A percentile compares a stretch with the other conserved stretches of the same genome.
phyloP scores from a whole-genome alignment of 768 basidiomycete species.

The Chalciporus piperatus region DNA sequence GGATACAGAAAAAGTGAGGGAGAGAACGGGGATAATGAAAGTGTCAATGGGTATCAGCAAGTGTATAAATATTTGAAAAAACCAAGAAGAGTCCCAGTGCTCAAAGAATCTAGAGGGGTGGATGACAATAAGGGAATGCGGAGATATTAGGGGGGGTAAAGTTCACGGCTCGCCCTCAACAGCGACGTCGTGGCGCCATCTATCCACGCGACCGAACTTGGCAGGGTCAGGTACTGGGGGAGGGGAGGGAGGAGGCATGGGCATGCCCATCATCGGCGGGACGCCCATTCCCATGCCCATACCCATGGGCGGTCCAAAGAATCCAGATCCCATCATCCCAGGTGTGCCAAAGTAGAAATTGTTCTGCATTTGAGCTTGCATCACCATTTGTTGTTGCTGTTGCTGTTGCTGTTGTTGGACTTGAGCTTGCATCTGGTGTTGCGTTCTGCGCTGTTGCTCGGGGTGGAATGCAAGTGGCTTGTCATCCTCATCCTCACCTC shows the following conservation, averaged over 20 bases:
- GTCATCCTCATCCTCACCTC: conserved; percentile 64
- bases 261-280: conserved; percentile 41
- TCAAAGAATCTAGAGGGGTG: conserved; percentile 6
- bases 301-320: conserved; percentile 58
- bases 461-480: conserved; percentile 70
- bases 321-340: conserved; percentile 67
- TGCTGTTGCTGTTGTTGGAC: conserved; percentile 58
- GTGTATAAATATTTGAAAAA: conserved; percentile 11
- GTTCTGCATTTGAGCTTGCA: conserved; percentile 74
- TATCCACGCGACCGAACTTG: conserved; percentile 72
- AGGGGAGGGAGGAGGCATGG: conserved; percentile 51
- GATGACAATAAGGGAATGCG: too few species aligned
- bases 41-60: not conserved
- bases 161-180: conserved; percentile 55
- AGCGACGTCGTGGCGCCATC: conserved; percentile 77
- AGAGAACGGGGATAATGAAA: not conserved
- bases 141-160: not conserved
- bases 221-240: conserved; percentile 61
- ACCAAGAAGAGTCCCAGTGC: conserved; percentile 3
- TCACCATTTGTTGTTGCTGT: conserved; percentile 65
- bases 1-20: not conserved
- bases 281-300: conserved; percentile 40
- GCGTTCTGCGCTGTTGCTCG: conserved; percentile 75
- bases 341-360: conserved; percentile 70
- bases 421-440: conserved; percentile 40